A percentile compares a stretch with the other conserved stretches of the same genome.
Evolutionary conservation across 768 basidiomycete genomes (phyloP).

Genomic region (Paxillus ammoniavirescens): DNA sequence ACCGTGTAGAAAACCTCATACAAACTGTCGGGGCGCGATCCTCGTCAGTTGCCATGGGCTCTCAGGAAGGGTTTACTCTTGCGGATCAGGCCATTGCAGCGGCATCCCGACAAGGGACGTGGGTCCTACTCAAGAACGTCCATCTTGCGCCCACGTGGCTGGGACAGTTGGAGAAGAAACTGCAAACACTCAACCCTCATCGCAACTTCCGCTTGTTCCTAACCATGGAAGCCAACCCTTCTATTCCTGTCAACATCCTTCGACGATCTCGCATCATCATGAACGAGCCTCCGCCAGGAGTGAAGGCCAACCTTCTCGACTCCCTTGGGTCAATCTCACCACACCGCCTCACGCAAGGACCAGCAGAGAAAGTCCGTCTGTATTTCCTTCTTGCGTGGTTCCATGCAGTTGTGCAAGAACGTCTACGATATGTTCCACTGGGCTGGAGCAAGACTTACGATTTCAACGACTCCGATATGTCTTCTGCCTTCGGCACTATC

Average conservation of each 20-base stretch:
- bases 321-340: constrained; percentile 75
- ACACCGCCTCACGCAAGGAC: constrained; percentile 76
- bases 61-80: constrained; percentile 92
- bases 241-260: constrained; percentile 94
- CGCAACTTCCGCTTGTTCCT: constrained; percentile 95
- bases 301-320: constrained; percentile 94
- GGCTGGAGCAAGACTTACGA: constrained; percentile 98
- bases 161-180: constrained; percentile 91
- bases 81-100: constrained; percentile 95
- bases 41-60: constrained; percentile 95
- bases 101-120: constrained; percentile 89
- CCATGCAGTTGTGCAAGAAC: constrained; percentile 97
- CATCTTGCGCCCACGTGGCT: constrained; percentile 96
- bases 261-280: constrained; percentile 95
- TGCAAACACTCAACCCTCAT: constrained; percentile 88
- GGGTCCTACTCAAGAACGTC: constrained; percentile 97
- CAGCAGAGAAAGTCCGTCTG: constrained; percentile 87
- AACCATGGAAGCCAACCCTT: constrained; percentile 95
- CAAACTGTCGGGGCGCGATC: constrained; percentile 75
- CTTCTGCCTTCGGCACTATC: constrained; percentile 88
- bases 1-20: constrained; percentile 86
- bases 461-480: constrained; percentile 98
- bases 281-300: constrained; percentile 97
- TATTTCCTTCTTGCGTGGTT: constrained; percentile 99
- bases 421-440: constrained; percentile 90